A percentile compares a stretch with the other conserved stretches of the same genome.
phyloP scores from a whole-genome alignment of 2,329 filamentous ascomycete genomes.

The Cladophialophora exuberans region DNA sequence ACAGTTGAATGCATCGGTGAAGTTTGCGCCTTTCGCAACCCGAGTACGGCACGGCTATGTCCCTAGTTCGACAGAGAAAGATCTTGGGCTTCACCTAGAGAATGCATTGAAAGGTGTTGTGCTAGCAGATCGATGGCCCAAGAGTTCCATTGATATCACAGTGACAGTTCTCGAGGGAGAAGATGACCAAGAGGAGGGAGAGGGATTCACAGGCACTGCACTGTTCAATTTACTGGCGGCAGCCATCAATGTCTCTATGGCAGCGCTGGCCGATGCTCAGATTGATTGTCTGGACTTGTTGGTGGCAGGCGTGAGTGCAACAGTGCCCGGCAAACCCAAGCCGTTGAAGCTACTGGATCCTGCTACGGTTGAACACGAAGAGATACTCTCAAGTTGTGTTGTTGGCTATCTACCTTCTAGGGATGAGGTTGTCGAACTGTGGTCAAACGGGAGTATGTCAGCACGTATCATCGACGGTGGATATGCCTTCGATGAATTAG shows the following conservation, averaged over 20 bases:
- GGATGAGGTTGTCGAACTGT: constrained; percentile 92
- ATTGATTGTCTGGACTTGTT: constrained; percentile 95
- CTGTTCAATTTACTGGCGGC: constrained; percentile 89
- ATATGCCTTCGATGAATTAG: constrained; percentile 46
- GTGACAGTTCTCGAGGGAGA: constrained; percentile 93
- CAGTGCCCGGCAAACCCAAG: constrained; percentile 57
- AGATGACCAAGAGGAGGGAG: constrained; percentile 60
- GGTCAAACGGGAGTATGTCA: constrained; percentile 73
- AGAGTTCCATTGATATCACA: constrained; percentile 93
- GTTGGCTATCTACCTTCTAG: constrained; percentile 84
- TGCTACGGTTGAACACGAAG: constrained; percentile 75
- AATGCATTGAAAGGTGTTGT: constrained; percentile 86
- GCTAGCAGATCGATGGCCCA: constrained; percentile 96
- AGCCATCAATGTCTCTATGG: constrained; percentile 91
- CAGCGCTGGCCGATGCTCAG: constrained; percentile 88
- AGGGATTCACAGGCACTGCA: constrained; percentile 71
- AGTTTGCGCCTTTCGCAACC: constrained; percentile 94
- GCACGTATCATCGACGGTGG: constrained; percentile 30
- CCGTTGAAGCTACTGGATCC: constrained; percentile 70
- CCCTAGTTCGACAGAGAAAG: constrained; percentile 81
- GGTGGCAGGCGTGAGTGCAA: constrained; percentile 82
- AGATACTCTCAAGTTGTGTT: constrained; percentile 80
- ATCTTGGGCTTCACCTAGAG: constrained; percentile 88
- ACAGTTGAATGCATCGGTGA: constrained; percentile 88
- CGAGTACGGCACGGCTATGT: constrained; percentile 81